A percentile compares a stretch with the other conserved stretches of the same genome.
Evolutionary conservation across 768 basidiomycete species (phyloP).

Genomic region (Mycena leptocephala): DNA sequence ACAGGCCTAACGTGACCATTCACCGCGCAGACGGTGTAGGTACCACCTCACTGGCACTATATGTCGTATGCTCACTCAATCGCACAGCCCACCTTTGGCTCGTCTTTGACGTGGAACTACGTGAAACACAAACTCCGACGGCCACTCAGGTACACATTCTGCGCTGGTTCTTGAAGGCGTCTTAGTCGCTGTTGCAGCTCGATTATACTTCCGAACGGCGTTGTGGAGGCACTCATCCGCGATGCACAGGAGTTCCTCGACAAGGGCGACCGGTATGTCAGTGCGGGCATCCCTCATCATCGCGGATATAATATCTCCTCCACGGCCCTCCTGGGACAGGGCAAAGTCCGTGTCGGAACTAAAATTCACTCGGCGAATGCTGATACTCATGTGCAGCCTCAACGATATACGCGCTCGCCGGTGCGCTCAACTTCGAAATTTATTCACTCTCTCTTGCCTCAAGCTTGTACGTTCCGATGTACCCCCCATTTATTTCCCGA

Average conservation of each 20-base stretch:
- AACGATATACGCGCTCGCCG: constrained; percentile 41
- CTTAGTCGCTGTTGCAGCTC: constrained; percentile 24
- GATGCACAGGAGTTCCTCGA: constrained; percentile 52
- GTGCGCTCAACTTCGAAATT: constrained; percentile 74
- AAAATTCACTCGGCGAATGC: not conserved
- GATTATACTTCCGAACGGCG: constrained; percentile 46
- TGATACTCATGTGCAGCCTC: constrained; percentile 31
- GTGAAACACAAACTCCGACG: constrained; percentile 46
- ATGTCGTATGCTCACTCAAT: constrained; percentile 25
- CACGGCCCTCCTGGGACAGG: constrained; percentile 54
- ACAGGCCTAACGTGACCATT: constrained; percentile 58
- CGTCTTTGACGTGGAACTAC: constrained; percentile 29
- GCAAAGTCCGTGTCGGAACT: constrained; percentile 48
- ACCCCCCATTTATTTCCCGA: not conserved
- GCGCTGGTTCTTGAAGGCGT: not conserved
- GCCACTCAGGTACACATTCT: constrained; percentile 36
- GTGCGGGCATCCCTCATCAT: too few species aligned
- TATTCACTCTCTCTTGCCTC: constrained; percentile 57
- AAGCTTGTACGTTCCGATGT: constrained; percentile 41
- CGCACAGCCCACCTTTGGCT: constrained; percentile 37
- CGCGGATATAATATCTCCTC: constrained; percentile 52
- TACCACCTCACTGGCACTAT: constrained; percentile 51
- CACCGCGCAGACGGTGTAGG: too few species aligned
- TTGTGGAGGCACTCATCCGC: constrained; percentile 42
- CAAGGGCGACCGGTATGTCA: constrained; percentile 48